A percentile compares a stretch with the other conserved stretches of the same genome.
phyloP scores from a whole-genome alignment of 2,329 filamentous ascomycete species.

The Verticillium longisporum region DNA sequence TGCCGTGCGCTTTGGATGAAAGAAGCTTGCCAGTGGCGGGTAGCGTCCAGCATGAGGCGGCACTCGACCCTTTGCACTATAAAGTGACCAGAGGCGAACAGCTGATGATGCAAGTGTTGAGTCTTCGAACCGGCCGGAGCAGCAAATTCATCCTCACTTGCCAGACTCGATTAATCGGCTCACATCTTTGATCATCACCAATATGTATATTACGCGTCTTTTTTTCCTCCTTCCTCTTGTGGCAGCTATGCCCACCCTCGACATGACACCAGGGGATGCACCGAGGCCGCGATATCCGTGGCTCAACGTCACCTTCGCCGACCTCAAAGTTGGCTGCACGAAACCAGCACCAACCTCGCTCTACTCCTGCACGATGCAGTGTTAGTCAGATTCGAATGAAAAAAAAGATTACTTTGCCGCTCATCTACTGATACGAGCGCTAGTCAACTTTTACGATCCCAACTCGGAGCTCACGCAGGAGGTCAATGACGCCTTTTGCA shows the following conservation, averaged over 20 bases:
- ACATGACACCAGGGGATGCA: background rate
- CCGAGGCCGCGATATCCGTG: conserved; percentile 6
- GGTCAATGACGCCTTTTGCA: conserved; percentile 12
- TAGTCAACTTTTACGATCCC: conserved; percentile 11
- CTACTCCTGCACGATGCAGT: conserved; percentile 7
- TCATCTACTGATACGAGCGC: background rate
- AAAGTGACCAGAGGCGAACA: no score
- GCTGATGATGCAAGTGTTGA: no score
- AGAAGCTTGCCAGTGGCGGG: no score
- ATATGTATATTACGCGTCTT: conserved; percentile 1
- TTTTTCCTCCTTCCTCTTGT: conserved; percentile 1
- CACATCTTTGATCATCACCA: background rate
- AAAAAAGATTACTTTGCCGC: background rate
- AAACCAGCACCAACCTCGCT: background rate
- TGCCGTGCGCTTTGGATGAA: no score
- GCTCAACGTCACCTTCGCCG: conserved; percentile 8
- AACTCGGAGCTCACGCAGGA: conserved; percentile 11
- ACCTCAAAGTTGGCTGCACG: conserved; percentile 6
- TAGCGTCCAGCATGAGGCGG: no score
- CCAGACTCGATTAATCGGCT: background rate
- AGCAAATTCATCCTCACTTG: background rate
- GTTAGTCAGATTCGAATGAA: background rate
- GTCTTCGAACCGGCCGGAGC: background rate
- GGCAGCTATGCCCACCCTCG: background rate
- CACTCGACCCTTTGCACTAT: no score